A percentile compares a stretch with the other conserved stretches of the same genome.
Evolutionary conservation across 179 eudicot genomes (phyloP).

Genomic region (Camellia oleifera): DNA sequence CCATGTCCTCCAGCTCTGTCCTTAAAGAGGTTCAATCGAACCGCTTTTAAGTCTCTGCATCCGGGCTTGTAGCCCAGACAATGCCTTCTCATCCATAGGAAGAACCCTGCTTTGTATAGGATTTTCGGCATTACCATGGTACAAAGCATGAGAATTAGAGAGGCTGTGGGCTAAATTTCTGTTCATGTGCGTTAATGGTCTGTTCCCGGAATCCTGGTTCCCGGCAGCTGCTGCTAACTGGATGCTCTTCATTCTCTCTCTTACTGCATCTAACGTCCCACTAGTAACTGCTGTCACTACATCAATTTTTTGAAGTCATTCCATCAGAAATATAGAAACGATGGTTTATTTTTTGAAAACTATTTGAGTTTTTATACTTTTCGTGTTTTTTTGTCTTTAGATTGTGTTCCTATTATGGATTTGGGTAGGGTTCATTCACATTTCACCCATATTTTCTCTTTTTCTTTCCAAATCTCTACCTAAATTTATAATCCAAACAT

Average conservation of each 20-base stretch:
- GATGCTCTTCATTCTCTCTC: constrained; percentile 95
- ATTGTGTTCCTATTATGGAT: too few species aligned
- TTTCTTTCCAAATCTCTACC: too few species aligned
- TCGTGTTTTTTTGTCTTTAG: too few species aligned
- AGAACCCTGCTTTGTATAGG: constrained; percentile 59
- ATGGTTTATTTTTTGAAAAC: too few species aligned
- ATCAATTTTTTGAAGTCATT: neutral
- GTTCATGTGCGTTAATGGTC: constrained; percentile 57
- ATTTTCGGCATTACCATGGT: constrained; percentile 36
- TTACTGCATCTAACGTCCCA: constrained; percentile 88
- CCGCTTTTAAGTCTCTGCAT: constrained; percentile 98
- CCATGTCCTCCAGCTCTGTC: neutral
- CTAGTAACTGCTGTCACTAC: constrained; percentile 43
- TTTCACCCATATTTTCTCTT: too few species aligned
- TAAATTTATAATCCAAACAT: too few species aligned
- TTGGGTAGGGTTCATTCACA: too few species aligned
- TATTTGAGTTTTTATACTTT: too few species aligned
- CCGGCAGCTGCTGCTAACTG: constrained; percentile 76
- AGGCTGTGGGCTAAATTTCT: constrained; percentile 43
- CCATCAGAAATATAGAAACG: neutral
- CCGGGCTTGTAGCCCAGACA: constrained; percentile 92
- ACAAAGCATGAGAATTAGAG: constrained; percentile 33
- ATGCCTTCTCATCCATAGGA: constrained; percentile 94
- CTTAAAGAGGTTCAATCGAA: constrained; percentile 65
- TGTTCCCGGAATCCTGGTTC: constrained; percentile 52